These are phyloP conservation scores for Corchorus capsularis DNA, from an alignment of 345 rosid species.

Conservation along the genomic window DNA sequence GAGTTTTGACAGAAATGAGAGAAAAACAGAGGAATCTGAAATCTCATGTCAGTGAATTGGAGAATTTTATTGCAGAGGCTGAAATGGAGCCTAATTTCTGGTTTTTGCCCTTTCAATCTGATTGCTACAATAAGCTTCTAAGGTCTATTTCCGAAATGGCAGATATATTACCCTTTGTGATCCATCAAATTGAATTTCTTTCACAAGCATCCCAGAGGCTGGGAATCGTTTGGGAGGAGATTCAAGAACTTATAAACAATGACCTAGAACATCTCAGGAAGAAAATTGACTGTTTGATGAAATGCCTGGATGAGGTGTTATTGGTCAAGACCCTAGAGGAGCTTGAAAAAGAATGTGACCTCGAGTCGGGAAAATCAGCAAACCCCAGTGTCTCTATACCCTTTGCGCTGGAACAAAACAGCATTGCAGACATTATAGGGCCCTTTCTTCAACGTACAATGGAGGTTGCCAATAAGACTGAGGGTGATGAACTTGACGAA, in stretches of 20 bases:
- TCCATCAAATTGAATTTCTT: conserved; percentile 36
- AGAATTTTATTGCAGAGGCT: conserved; percentile 66
- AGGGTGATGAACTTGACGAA: conserved; percentile 38
- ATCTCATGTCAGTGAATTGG: conserved; percentile 42
- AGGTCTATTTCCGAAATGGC: conserved; percentile 42
- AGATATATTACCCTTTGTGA: conserved; percentile 47
- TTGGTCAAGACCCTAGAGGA: conserved; percentile 33
- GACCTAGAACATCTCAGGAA: conserved; percentile 45
- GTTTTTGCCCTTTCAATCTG: conserved; percentile 65
- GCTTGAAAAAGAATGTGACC: conserved; percentile 38
- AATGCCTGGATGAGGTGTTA: conserved; percentile 42
- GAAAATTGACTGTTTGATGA: conserved; percentile 39
- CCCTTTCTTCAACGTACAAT: conserved; percentile 42
- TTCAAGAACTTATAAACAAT: conserved; percentile 30
- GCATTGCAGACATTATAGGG: conserved; percentile 31
- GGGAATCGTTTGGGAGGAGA: conserved; percentile 37
- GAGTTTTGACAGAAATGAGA: conserved; percentile 18
- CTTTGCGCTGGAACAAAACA: conserved; percentile 38
- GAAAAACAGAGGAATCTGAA: conserved; percentile 51
- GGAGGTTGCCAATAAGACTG: conserved; percentile 32
- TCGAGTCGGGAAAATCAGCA: conserved; percentile 51
- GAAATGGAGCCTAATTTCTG: conserved; percentile 85
- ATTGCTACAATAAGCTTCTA: conserved; percentile 44
- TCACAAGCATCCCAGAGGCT: conserved; percentile 28
- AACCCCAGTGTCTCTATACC: conserved; percentile 18